These are phyloP conservation scores for Penicillium bovifimosum DNA, from an alignment of 495 filamentous ascomycete genomes.

Conservation along the genomic window DNA sequence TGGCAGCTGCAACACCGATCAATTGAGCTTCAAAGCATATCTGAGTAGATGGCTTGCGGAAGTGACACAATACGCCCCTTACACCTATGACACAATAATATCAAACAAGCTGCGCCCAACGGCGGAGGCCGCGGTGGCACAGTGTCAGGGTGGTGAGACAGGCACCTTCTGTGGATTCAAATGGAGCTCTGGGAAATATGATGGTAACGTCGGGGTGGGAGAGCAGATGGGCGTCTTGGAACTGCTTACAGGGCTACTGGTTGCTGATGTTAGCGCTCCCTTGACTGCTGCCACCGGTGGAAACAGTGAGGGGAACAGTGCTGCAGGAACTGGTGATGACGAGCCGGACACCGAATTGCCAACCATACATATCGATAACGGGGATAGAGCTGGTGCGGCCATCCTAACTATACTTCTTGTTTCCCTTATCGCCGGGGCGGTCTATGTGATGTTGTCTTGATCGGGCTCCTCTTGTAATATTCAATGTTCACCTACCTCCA, in stretches of 20 bases:
- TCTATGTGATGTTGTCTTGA: constrained; percentile 14
- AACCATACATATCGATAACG: constrained; percentile 1
- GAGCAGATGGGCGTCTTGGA: constrained; percentile 70
- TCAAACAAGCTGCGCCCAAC: constrained; percentile 22
- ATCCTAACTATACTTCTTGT: constrained; percentile 6
- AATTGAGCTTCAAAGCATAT: constrained; percentile 42
- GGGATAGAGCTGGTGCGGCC: constrained; percentile 2
- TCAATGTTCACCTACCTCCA: neutral
- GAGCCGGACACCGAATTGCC: neutral
- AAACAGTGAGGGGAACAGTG: constrained; percentile 11
- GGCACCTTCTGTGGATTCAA: constrained; percentile 16
- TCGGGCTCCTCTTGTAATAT: neutral
- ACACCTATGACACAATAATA: constrained; percentile 25
- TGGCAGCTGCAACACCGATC: constrained; percentile 35
- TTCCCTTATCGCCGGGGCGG: constrained; percentile 3
- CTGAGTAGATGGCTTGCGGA: constrained; percentile 39
- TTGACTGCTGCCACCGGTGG: constrained; percentile 12
- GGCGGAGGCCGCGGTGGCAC: constrained; percentile 32
- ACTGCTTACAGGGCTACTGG: constrained; percentile 46
- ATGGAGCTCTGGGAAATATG: constrained; percentile 30
- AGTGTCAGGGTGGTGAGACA: constrained; percentile 29
- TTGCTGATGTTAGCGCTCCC: neutral
- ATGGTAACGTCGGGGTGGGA: constrained; percentile 40
- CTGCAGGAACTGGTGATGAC: constrained; percentile 8
- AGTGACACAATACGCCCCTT: constrained; percentile 33